Base-by-base conservation (phyloP, 1,139 yeast genomes). In the Pichia norvegensis region DNA sequence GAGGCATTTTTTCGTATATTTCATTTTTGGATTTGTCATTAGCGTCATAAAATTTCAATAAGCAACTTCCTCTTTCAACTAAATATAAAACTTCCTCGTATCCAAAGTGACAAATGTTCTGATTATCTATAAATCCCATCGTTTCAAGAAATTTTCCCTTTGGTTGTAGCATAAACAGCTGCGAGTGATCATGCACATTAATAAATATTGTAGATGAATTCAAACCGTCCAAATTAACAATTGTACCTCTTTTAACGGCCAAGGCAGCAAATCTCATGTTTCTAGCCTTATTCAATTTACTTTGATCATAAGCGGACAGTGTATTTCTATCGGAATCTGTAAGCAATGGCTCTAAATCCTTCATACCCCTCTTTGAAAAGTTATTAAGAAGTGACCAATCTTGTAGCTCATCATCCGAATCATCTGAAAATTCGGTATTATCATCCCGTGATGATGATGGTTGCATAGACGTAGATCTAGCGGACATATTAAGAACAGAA, bases 21-120 rank as follows among this genome's bases (percentile, higher is more conserved):
- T 54, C 45, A 27, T 53, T 45, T 7, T 44, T 48, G 2, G 60
- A 59, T 46, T 50, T 55, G 16, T 55, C 49, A 8, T 21, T 20
- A 4, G 48, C 50, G 14, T 63, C 63, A 39, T 42, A 49, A 48
- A 69, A 63, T 59, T 70, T 78, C 20, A 85, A 76, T 23, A 78
- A 69, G 61, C 87, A 69, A 2, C 87, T 76, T 0, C 97, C 97
- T 59, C 97, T 70, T 62, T 90, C 96, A 2, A 81, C 76, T 46
- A 90, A 67, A 61, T 88, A 90, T 1, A 87, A 66, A 4, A 81
- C 73, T 57, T 90, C 97, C 48, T 85, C 78, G 11, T 78, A 74
- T 20, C 66, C 67, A 37, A 90, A 66, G 41, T 51, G 54, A 37
- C 63, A 60, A 21, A 67, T 50, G 2, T 78, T 77, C 1, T 65